Evolutionary conservation across 139 green algal species (phyloP), one percentile per base, ranked within the genome.

Genomic region (Chloropicon primus): DNA sequence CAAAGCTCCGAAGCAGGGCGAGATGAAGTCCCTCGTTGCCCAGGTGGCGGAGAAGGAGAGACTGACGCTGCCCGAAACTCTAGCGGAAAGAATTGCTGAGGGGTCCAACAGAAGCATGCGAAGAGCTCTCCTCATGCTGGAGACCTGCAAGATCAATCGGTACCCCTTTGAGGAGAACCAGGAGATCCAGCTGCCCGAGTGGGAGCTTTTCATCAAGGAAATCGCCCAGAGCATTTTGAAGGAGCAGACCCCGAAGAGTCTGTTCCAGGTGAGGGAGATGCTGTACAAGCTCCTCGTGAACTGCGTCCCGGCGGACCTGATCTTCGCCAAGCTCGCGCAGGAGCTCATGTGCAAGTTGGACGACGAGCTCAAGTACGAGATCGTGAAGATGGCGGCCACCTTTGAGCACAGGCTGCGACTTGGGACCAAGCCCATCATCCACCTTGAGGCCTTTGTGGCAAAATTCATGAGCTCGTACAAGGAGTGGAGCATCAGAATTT

Each of bases 231-330:
- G 96, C 77, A 94, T 98, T n/a, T 26, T 97, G 74, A 53, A 28
- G 26, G 93, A 99, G 85, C 94, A 98, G 87, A 89, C 78, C 1
- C 92, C 94, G 27, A 96, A 96, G 80, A 77, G 74, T 23, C 85
- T 97, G 28, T 93, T 89, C 79, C 25, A 84, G 76, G 85, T 89
- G 24, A n/a, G 95, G 1, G 89, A 90, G 76, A 97, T 96, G 85
- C 76, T 98, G 71, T 98, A 98, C 80, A 94, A 98, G 87, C 88
- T 98, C 78, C 84, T 98, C 26, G 86, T 92, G 76, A 98, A 98
- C 86, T 97, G 92, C 86, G 92, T 99, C 28, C 95, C 95, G 0
- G 85, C 93, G 0, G 90, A 96, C 80, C 77, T 97, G 71, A 91
- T 92, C 62, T 53, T 91, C 25, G 76, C 80, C 17, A 79, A 76